A percentile compares a stretch with the other conserved stretches of the same genome.
phyloP scores from a whole-genome alignment of 2,329 filamentous ascomycete species.

The Colletotrichum kahawae region DNA sequence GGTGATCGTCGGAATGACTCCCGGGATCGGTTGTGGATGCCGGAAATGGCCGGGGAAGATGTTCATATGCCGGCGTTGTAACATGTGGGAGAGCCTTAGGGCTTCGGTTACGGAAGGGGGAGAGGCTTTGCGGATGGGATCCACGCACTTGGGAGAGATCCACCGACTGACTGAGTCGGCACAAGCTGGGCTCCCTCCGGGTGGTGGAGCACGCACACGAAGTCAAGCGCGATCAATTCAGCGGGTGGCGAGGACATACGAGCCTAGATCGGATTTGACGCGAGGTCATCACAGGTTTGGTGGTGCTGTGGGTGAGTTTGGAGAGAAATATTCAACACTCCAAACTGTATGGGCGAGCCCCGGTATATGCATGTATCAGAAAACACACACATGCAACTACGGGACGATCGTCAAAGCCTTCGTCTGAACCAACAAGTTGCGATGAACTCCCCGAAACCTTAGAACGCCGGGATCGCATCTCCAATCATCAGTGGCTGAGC shows the following conservation, averaged over 20 bases:
- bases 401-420: background rate
- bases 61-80: background rate
- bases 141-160: background rate
- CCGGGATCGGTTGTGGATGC: background rate
- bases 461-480: background rate
- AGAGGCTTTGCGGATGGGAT: background rate
- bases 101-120: background rate
- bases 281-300: background rate
- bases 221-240: background rate
- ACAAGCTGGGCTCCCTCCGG: background rate
- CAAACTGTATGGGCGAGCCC: rapidly evolving
- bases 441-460: background rate
- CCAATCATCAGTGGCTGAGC: background rate
- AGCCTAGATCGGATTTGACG: background rate
- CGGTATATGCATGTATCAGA: background rate
- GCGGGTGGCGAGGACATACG: background rate
- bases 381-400: background rate
- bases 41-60: background rate
- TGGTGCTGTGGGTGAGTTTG: background rate
- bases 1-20: background rate
- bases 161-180: background rate
- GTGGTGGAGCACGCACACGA: background rate
- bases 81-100: background rate
- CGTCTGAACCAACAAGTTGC: background rate
- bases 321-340: background rate